These are phyloP conservation scores for Aspergillus incahuasiensis DNA, from an alignment of 495 filamentous ascomycete genomes.

Conservation along the genomic window DNA sequence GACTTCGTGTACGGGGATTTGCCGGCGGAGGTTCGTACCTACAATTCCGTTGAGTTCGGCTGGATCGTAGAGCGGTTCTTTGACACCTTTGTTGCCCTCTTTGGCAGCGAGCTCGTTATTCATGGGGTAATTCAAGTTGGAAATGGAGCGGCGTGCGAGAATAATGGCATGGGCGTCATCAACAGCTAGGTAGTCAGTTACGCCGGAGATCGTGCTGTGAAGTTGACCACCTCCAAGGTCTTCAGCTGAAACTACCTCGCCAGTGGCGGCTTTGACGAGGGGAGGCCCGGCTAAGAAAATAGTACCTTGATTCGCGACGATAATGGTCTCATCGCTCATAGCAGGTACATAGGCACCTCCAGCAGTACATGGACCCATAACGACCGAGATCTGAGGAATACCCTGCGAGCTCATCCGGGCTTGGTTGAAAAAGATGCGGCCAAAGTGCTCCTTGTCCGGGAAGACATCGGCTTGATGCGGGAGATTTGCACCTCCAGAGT, in stretches of 20 bases:
- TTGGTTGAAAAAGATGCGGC: slow-evolving; percentile 98
- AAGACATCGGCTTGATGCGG: slow-evolving; percentile 97
- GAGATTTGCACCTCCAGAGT: slow-evolving; percentile 93
- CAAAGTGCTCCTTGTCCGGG: slow-evolving; percentile 92
- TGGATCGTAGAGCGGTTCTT: slow-evolving; percentile 78
- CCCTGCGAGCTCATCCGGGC: slow-evolving; percentile 76
- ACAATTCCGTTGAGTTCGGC: slow-evolving; percentile 83
- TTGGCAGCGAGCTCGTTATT: slow-evolving; percentile 13
- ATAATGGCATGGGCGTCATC: slow-evolving; percentile 92
- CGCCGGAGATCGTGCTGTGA: slow-evolving; percentile 87
- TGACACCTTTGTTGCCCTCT: slow-evolving; percentile 25
- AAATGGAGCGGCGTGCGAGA: slow-evolving; percentile 75
- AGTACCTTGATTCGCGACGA: slow-evolving; percentile 89
- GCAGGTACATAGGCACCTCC: slow-evolving; percentile 94
- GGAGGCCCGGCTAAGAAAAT: slow-evolving; percentile 96
- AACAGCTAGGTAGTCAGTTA: slow-evolving; percentile 93
- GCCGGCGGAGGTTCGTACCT: slow-evolving; percentile 78
- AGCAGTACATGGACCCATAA: slow-evolving; percentile 97
- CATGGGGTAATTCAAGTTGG: slow-evolving; percentile 81
- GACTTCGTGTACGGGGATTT: slow-evolving; percentile 80
- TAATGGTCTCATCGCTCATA: slow-evolving; percentile 97
- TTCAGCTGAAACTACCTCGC: slow-evolving; percentile 88
- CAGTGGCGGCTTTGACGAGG: slow-evolving; percentile 93
- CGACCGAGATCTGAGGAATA: slow-evolving; percentile 91
- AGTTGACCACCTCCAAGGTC: slow-evolving; percentile 91